Percentiles rank a stretch among this genome's conserved stretches.
Evolutionary conservation across 2,329 filamentous ascomycete species (phyloP).

Genomic region (Kalaharituber pfeilii): DNA sequence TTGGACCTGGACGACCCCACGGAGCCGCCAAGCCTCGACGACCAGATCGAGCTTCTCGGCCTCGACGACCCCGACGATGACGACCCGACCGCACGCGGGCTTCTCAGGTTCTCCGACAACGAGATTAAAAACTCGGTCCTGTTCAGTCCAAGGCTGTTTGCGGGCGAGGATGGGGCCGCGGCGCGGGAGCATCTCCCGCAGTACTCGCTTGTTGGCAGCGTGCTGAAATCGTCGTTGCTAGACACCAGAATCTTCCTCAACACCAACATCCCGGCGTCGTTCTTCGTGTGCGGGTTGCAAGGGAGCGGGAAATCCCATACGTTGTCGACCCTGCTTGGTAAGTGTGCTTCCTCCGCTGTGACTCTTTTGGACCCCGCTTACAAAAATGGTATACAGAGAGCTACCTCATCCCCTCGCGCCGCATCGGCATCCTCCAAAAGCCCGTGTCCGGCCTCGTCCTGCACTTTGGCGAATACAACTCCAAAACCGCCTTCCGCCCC

Average conservation of each 20-base stretch:
- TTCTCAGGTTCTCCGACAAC: neutral
- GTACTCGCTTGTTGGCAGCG: conserved; percentile 4
- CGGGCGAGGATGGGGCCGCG: neutral
- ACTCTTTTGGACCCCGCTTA: no score
- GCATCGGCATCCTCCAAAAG: conserved; percentile 31
- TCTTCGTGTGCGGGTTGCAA: conserved; percentile 48
- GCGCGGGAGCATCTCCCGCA: neutral
- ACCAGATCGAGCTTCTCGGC: conserved; percentile 3
- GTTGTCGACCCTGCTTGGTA: conserved; percentile 33
- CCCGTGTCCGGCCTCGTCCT: conserved; percentile 46
- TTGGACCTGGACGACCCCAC: no score
- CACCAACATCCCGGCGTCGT: conserved; percentile 36
- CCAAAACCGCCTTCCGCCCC: conserved; percentile 32
- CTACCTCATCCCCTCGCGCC: conserved; percentile 33
- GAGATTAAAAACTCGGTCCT: conserved; percentile 4
- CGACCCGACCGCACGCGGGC: neutral
- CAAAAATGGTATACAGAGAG: conserved; percentile 39
- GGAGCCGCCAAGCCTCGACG: conserved; percentile 1
- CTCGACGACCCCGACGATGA: neutral
- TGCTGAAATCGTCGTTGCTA: neutral
- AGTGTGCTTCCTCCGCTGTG: neutral
- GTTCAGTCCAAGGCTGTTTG: neutral
- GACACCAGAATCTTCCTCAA: conserved; percentile 27
- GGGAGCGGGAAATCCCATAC: conserved; percentile 49
- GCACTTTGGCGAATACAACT: conserved; percentile 43